Percentiles rank a stretch among this genome's conserved stretches.
Evolutionary conservation across 768 basidiomycete genomes (phyloP).

Genomic region (Mycena albidolilacea): DNA sequence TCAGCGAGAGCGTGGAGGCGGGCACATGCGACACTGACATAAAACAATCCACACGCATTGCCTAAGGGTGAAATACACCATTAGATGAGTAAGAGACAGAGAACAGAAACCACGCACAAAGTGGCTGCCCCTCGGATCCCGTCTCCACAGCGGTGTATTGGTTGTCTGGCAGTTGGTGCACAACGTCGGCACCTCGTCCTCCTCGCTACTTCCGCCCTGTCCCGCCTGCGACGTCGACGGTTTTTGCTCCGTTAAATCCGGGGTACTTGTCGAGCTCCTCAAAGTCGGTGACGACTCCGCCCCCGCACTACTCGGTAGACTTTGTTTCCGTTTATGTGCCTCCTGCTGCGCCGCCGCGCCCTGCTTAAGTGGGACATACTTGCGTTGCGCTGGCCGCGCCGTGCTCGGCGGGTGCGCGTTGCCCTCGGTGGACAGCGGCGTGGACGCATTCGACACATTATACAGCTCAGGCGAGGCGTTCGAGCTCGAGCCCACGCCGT

Average conservation of each 20-base stretch:
- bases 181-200: slow-evolving; percentile 82
- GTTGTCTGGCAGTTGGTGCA: slow-evolving; percentile 98
- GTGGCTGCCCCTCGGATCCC: slow-evolving; percentile 92
- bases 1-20: slow-evolving; percentile 13
- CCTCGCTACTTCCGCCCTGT: slow-evolving; percentile 65
- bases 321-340: slow-evolving; percentile 66
- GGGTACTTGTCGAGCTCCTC: slow-evolving; percentile 76
- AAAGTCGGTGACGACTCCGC: slow-evolving; percentile 44
- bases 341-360: slow-evolving; percentile 60
- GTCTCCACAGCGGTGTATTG: slow-evolving; percentile 93
- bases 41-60: slow-evolving; percentile 95
- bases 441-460: slow-evolving; percentile 77
- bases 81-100: not conserved
- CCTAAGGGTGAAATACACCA: slow-evolving; percentile 57
- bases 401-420: slow-evolving; percentile 41
- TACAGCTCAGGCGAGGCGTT: slow-evolving; percentile 85
- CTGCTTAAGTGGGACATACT: slow-evolving; percentile 77
- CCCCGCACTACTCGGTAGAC: slow-evolving; percentile 42
- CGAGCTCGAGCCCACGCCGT: slow-evolving; percentile 75
- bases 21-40: slow-evolving; percentile 66
- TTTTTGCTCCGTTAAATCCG: slow-evolving; percentile 63
- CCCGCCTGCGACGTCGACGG: slow-evolving; percentile 12
- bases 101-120: slow-evolving; percentile 74
- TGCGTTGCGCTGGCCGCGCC: slow-evolving; percentile 56
- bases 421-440: slow-evolving; percentile 78